These are phyloP conservation scores for Eucalyptus microcorys DNA, from an alignment of 345 rosid genomes.

Conservation along the genomic window DNA sequence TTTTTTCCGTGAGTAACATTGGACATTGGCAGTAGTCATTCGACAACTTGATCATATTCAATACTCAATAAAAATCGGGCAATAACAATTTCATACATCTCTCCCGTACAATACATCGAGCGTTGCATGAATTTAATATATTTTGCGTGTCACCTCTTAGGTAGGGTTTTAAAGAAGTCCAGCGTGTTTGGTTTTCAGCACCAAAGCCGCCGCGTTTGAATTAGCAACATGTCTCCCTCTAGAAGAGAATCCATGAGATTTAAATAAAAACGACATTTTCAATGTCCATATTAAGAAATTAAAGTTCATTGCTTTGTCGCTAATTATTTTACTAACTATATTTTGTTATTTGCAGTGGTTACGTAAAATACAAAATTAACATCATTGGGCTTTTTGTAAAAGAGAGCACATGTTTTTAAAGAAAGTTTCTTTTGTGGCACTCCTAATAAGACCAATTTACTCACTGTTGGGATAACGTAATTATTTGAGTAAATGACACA, in stretches of 20 bases:
- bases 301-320: background rate
- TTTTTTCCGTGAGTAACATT: too few relatives aligned
- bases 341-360: background rate
- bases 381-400: background rate
- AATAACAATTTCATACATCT: too few relatives aligned
- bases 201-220: background rate
- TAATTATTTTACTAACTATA: background rate
- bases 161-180: background rate
- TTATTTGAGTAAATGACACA: too few relatives aligned
- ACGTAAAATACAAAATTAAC: too few relatives aligned
- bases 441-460: background rate
- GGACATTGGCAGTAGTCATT: too few relatives aligned
- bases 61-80: too few relatives aligned
- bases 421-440: background rate
- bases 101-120: too few relatives aligned
- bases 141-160: background rate
- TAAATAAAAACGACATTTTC: background rate
- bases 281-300: background rate
- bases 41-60: too few relatives aligned
- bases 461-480: too few relatives aligned
- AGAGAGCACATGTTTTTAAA: too few relatives aligned
- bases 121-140: background rate
- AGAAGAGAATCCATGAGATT: background rate
- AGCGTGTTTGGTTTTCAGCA: background rate
- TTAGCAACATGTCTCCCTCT: background rate